Conservation (phyloP, 148 eudicot species). For the Persicaria maculosa region DNA sequence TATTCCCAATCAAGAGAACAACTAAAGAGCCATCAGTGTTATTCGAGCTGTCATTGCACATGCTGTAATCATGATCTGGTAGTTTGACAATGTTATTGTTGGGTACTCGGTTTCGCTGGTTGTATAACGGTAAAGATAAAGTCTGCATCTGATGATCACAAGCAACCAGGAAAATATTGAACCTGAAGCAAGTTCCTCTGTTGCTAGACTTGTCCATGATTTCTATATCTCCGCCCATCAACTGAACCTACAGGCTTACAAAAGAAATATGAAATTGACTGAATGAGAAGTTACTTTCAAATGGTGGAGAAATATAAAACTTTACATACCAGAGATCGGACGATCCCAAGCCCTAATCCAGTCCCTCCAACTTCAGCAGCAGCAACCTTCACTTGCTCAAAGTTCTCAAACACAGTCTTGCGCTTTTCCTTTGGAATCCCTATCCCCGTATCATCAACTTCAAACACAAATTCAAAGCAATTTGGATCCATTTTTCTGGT, state of each 20-base stretch:
- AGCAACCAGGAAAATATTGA: slow-evolving; percentile 43
- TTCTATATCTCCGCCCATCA: slow-evolving; percentile 86
- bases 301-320: neutral
- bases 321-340: slow-evolving; percentile 61
- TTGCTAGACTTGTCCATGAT: slow-evolving; percentile 44
- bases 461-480: slow-evolving; percentile 58
- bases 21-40: slow-evolving; percentile 27
- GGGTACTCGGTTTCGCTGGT: neutral
- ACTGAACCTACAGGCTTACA: slow-evolving; percentile 43
- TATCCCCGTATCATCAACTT: slow-evolving; percentile 75
- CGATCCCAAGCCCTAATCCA: slow-evolving; percentile 84
- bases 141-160: neutral
- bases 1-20: slow-evolving; percentile 48
- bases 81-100: neutral
- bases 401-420: slow-evolving; percentile 57
- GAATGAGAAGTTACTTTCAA: neutral
- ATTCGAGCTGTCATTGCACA: neutral
- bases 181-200: slow-evolving; percentile 68
- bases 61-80: slow-evolving; percentile 16
- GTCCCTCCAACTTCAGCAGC: slow-evolving; percentile 56
- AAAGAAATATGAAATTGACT: neutral
- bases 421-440: slow-evolving; percentile 77
- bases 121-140: neutral
- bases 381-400: slow-evolving; percentile 63
- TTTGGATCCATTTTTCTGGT: slow-evolving; percentile 25